Evolutionary conservation across 768 basidiomycete species (phyloP), one percentile per base, ranked within the genome.

Genomic region (Macrocybe gigantea): DNA sequence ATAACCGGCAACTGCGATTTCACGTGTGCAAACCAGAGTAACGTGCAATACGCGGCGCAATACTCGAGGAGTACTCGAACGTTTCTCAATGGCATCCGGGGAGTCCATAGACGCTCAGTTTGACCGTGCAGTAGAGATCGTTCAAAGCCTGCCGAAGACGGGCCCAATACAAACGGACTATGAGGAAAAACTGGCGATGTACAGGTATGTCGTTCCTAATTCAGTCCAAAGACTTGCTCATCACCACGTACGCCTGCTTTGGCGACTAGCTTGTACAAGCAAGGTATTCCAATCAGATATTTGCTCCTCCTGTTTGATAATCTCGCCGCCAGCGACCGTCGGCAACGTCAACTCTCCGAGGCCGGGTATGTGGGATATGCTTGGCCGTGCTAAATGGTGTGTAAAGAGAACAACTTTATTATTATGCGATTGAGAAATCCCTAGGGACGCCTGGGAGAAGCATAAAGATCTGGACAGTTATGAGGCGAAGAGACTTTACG

Each of bases 131-230:
- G 93, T 97, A 7, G 86, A 94, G 65, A 95, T 97, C 47, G 85
- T 96, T 4, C 94, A 97, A 63, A 70, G 88, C 49, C 71, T 96
- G 32, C 93, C 94, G 1, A 95, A 95, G 73, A 90, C 82, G 7
- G 93, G 94, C 0, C 92, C 93, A 31, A 93, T 97, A 58, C 93
- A 96, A 64, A 96, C 93, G 0, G 88, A 81, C 53, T 96, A 97
- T 61, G 93, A 96, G 55, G 93, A 95, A 63, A 97, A 97, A 64
- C 69, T 97, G 10, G 79, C 82, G 8, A 91, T 97, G 81, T 97
- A 97, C 62, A 90, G 90, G 86, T 85, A 51, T 33, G 77, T 41
- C 31, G 48, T 8, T 46, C 13, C 37, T 35, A 48, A 47, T 33
- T 31, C 41, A 48, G 10, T 38, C 11, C 40, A 47, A 51, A 54